Evolutionary conservation across 2,329 filamentous ascomycete genomes (phyloP).

Genomic region (Xylaria sp.): DNA sequence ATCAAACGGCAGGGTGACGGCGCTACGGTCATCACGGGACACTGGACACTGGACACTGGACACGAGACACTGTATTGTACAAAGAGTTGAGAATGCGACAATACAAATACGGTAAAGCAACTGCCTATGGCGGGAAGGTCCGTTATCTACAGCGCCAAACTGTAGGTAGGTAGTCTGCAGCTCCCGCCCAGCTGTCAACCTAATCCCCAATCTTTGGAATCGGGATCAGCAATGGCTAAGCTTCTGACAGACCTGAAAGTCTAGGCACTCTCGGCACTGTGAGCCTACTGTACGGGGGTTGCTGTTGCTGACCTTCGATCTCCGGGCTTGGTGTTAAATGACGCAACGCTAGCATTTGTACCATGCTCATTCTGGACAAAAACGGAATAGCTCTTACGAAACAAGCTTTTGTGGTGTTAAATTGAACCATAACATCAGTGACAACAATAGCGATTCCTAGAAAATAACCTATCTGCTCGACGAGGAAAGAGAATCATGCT

Average conservation of each 20-base stretch:
- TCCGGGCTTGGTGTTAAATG: constrained; percentile 5
- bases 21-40: constrained; percentile 3
- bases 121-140: constrained; percentile 4
- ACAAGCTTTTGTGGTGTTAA: background rate
- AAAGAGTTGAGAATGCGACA: too few species aligned
- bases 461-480: background rate
- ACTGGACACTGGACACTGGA: background rate
- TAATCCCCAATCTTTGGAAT: background rate
- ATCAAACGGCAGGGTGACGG: constrained; percentile 1
- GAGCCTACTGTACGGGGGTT: background rate
- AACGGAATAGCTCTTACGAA: background rate
- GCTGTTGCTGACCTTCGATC: background rate
- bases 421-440: background rate
- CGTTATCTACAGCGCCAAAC: background rate
- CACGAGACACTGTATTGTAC: background rate
- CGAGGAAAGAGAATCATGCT: background rate
- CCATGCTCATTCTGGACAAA: background rate
- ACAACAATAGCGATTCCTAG: background rate
- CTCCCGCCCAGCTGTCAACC: background rate
- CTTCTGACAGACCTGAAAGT: background rate
- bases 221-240: constrained; percentile 6
- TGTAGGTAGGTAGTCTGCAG: background rate
- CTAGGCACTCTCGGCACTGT: constrained; percentile 1
- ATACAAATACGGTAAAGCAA: too few species aligned
- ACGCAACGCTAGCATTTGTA: background rate